Conservation (phyloP, 106 monocot genomes). For the Dioscorea dumetorum region DNA sequence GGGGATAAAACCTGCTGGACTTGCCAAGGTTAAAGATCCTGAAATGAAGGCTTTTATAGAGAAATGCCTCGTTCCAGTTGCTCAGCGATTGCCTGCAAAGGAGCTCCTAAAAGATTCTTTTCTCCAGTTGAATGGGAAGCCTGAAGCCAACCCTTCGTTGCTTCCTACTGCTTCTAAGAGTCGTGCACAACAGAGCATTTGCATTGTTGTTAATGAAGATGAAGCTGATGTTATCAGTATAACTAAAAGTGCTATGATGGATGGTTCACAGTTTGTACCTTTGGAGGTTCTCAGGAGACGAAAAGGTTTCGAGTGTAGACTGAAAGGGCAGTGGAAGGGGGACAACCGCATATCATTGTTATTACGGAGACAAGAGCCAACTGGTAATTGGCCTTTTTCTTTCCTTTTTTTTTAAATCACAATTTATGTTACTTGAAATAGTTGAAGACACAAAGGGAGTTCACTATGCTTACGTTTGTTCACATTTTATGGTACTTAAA, state of each 20-base stretch:
- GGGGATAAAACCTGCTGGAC: constrained; percentile 66
- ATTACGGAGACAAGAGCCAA: constrained; percentile 18
- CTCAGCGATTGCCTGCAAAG: constrained; percentile 35
- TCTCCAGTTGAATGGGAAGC: constrained; percentile 21
- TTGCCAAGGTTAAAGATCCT: constrained; percentile 49
- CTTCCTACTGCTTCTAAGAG: constrained; percentile 2
- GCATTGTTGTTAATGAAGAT: constrained; percentile 9
- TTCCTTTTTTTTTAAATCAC: background rate
- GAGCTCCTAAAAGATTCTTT: constrained; percentile 57
- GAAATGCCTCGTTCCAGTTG: constrained; percentile 51
- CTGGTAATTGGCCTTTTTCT: constrained; percentile 14
- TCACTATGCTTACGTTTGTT: background rate
- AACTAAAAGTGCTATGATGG: constrained; percentile 5
- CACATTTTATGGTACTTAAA: background rate
- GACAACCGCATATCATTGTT: constrained; percentile 14
- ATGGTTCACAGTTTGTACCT: background rate
- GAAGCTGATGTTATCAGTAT: constrained; percentile 3
- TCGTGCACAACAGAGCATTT: constrained; percentile 1
- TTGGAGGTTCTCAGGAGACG: constrained; percentile 21
- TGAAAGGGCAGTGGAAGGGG: constrained; percentile 28
- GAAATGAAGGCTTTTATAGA: constrained; percentile 59
- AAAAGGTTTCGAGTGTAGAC: constrained; percentile 22
- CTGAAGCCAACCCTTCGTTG: constrained; percentile 3
- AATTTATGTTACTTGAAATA: background rate
- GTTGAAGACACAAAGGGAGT: background rate